Evolutionary conservation across 805 yeast genomes (phyloP).

Genomic region (Sungouiozyma intestinalis): DNA sequence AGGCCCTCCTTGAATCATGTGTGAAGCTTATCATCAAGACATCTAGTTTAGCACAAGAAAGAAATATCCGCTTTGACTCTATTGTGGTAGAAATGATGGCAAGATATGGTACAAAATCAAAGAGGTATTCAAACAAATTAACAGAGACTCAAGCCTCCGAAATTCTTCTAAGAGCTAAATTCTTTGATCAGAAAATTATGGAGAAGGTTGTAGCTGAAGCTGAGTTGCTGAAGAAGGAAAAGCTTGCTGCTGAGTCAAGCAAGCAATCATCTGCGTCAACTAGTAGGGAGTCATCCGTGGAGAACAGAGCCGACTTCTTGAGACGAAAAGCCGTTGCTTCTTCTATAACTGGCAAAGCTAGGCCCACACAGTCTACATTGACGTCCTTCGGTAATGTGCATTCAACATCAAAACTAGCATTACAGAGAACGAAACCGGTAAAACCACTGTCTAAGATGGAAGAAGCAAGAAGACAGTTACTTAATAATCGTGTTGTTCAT

Average conservation of each 20-base stretch:
- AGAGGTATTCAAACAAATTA: slow-evolving; percentile 58
- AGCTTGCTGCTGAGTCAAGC: slow-evolving; percentile 10
- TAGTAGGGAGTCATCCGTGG: slow-evolving; percentile 5
- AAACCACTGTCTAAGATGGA: slow-evolving; percentile 32
- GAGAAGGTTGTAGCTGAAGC: slow-evolving; percentile 39
- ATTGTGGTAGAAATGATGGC: slow-evolving; percentile 47
- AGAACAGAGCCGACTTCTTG: slow-evolving; percentile 25
- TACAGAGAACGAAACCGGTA: slow-evolving; percentile 12
- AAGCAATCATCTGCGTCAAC: slow-evolving; percentile 5
- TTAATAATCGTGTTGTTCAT: slow-evolving; percentile 27
- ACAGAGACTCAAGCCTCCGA: slow-evolving; percentile 55
- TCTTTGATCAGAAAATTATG: slow-evolving; percentile 44
- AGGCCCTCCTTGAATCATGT: slow-evolving; percentile 54
- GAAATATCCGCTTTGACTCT: slow-evolving; percentile 41
- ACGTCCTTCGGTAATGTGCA: slow-evolving; percentile 32
- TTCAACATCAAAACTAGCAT: slow-evolving; percentile 14
- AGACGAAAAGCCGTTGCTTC: slow-evolving; percentile 26
- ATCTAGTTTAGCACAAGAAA: slow-evolving; percentile 51
- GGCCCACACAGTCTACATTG: slow-evolving; percentile 28
- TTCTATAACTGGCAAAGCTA: slow-evolving; percentile 22
- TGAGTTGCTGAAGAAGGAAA: slow-evolving; percentile 29
- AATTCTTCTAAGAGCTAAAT: slow-evolving; percentile 50
- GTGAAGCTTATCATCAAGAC: slow-evolving; percentile 58
- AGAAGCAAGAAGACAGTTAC: slow-evolving; percentile 27
- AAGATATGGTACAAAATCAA: slow-evolving; percentile 54